Evolutionary conservation across 1,139 yeast species (phyloP), one percentile per base, ranked within the genome.

Genomic region (Kodamaea alishanica): DNA sequence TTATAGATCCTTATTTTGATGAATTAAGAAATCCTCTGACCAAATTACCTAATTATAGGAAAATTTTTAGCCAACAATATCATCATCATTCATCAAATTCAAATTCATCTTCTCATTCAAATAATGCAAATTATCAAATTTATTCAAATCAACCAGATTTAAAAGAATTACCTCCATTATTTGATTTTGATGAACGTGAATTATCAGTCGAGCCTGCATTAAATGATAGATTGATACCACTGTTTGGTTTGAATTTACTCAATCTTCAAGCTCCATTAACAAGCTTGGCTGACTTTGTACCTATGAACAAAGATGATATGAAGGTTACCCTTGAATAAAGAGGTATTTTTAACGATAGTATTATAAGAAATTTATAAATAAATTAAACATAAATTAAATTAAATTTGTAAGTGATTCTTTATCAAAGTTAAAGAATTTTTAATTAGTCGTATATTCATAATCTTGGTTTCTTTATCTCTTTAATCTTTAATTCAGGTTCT

Each of bases 1-100:
- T 87, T 62, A 67, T 77, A 35, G 84, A 84, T 56, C 79, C 78
- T 9, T 86, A 84, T 66, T 87, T 88, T 61, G 84, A 85, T 58
- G 92, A 84, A 58, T 73, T 87, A 50, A 74, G 86, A 50, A 70
- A 69, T 40, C 72, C 75, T 35, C 59, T 61, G 32, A 76, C 83
- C 8, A 67, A 64, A 52, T 66, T 81, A 46, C 86, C 87, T 26
- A 70, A 71, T 54, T 71, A 70, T 55, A 60, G 77, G 45, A 71
- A 71, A 53, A 58, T 71, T 34, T 70, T 71, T 50, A 61, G 67
- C 43, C 73, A 68, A 49, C 72, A 67, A 45, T 61, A 60, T 43
- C 60, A 60, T 43, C 54, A 58, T 35, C 42, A 44, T 26, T 38
- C 49, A n/a, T 36, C 47, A 15, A 36, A 46, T 24, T 34, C 45